Evolutionary conservation across 2,329 filamentous ascomycete species (phyloP).

Genomic region (Pseudogymnoascus sp.): DNA sequence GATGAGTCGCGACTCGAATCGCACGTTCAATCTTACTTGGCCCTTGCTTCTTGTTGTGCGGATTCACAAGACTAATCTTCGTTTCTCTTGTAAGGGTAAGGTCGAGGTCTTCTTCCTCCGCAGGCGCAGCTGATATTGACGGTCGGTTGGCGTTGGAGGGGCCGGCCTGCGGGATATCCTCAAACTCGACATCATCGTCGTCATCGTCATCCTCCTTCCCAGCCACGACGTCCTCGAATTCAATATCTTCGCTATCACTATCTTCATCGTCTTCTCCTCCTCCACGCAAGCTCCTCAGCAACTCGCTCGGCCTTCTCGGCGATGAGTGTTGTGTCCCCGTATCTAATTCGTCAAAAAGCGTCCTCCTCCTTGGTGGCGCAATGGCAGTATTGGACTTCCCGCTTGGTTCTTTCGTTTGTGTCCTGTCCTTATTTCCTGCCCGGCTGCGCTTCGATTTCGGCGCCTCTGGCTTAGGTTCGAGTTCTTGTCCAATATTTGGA

Average conservation of each 20-base stretch:
- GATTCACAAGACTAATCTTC: constrained; percentile 51
- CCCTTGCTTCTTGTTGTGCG: constrained; percentile 65
- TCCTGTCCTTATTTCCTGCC: constrained; percentile 17
- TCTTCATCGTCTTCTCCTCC: constrained; percentile 32
- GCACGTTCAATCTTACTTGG: constrained; percentile 76
- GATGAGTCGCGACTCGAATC: constrained; percentile 71
- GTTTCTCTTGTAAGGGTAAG: constrained; percentile 57
- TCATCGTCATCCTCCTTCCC: constrained; percentile 42
- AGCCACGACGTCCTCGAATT: constrained; percentile 5
- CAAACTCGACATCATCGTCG: constrained; percentile 56
- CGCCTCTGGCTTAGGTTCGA: constrained; percentile 13
- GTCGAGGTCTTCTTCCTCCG: constrained; percentile 59
- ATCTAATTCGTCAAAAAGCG: constrained; percentile 54
- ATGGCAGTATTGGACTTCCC: constrained; percentile 17
- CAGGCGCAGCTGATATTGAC: constrained; percentile 35
- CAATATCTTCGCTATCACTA: constrained; percentile 23
- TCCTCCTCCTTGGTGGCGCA: constrained; percentile 40
- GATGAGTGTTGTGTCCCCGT: constrained; percentile 25
- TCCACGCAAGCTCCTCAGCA: constrained; percentile 37
- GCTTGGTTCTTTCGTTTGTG: constrained; percentile 22
- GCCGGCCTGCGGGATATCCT: constrained; percentile 43
- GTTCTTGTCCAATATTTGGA: constrained; percentile 24
- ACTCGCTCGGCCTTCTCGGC: constrained; percentile 31
- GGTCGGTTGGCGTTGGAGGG: constrained; percentile 29
- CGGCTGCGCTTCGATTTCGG: constrained; percentile 16